Evolutionary conservation across 768 basidiomycete species (phyloP), one percentile per base, ranked within the genome.

Genomic region (Serendipita indica): DNA sequence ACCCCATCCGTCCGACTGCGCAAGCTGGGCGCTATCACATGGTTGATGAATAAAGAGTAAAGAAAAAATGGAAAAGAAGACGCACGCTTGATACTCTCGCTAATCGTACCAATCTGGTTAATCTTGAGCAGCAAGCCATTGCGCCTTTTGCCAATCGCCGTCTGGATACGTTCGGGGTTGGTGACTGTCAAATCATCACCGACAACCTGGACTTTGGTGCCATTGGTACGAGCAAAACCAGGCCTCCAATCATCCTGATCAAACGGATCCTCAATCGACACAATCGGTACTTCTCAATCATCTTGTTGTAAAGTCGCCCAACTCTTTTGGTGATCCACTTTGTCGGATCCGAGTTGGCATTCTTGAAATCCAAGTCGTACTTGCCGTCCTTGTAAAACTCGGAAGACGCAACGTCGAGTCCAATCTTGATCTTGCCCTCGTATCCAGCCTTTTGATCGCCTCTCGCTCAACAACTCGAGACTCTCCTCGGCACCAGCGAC

Each of bases 321-420:
- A 99, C 90, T 75, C 97, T 80, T 57, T 77, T 74, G 34, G 87
- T 76, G 73, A 97, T 86, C 90, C 89, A 96, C 73, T 98, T 94
- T 74, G 82, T 84, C 41, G 88, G 80, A 75, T 99, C 94, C 57
- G 93, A 96, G 78, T 99, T 96, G 72, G 94, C 89, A 82, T 97
- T 97, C 81, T 99, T 92, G 80, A 91, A 92, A 78, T 97, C 92
- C 62, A 98, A 75, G 69, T 98, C 94, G 73, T 99, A 99, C 76
- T 97, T 97, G 66, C 93, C 94, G 3, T 97, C 92, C 82, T 96
- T 98, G 84, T 90, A 99, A 80, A 99, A 99, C 73, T 99, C 96
- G 71, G 94, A 97, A 1, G 93, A 96, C 59, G 96, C 96, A 64
- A 96, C 93, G 67, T 96, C 94, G 64, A 99, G 88, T 61, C 87